Evolutionary conservation across 2,329 filamentous ascomycete genomes (phyloP), one percentile per base, ranked within the genome.

Genomic region (Pseudocercospora fuligena): DNA sequence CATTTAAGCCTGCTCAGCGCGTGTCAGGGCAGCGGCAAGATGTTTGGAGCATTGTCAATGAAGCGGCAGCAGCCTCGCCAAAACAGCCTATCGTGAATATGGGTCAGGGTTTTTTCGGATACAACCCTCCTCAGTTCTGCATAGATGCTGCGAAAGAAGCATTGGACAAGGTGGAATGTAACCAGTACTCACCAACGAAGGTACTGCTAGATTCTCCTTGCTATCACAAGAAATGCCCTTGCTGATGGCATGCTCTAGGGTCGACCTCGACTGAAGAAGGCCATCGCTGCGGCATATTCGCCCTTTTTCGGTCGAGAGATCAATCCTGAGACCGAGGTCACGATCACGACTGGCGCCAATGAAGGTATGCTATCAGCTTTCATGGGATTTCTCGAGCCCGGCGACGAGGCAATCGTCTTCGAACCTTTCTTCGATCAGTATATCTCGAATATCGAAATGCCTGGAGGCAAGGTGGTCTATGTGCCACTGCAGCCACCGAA

Each of bases 361-460:
- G 92, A 96, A 81, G 90, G 92, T 74, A 98, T 98, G 93, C 85
- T 99, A 71, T 94, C 92, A 77, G 95, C 94, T 0, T 98, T 99
- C 77, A 98, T 99, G 95, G 95, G 88, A 2, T 99, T 99, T 74
- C 89, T 99, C 66, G 95, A 99, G 80, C 87, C 88, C 0, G 95
- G 93, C 12, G 95, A 99, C 77, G 95, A 99, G 80, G 95, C 97
- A 71, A 97, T 99, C 72, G 87, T 99, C 64, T 97, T 99, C 78
- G 95, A 99, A 82, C 95, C 95, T 11, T 99, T 97, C 82, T 99
- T 98, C 78, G 95, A 99, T 81, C 95, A 99, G 89, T 97, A 98
- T 79, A 97, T 99, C 72, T 93, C 90, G 84, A 99, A 99, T 81
- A 98, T 99, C 70, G 92, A 97, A 80, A 98, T 99, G 94, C 90